phyloP scores from a whole-genome alignment of 129 eudicot genomes.

The Artemisia tridentata region DNA sequence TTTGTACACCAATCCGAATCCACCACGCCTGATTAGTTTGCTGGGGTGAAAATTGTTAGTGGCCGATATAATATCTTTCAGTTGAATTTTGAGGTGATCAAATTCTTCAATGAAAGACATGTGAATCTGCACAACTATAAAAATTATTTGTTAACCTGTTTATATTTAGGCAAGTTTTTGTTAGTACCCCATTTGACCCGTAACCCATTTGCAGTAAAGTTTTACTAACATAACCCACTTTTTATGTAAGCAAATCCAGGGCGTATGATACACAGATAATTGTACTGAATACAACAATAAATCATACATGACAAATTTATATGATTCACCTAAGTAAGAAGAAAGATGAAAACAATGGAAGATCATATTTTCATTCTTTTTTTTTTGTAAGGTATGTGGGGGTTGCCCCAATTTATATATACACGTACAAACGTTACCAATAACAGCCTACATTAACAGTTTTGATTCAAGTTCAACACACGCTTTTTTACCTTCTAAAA shows the following conservation, averaged over 20 bases:
- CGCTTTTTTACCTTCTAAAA: slow-evolving; percentile 22
- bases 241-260: no score
- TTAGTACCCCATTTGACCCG: no score
- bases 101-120: not conserved
- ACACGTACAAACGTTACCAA: slow-evolving; percentile 14
- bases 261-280: no score
- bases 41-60: not conserved
- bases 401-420: slow-evolving; percentile 31
- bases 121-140: not conserved
- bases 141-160: no score
- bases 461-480: slow-evolving; percentile 20
- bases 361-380: not conserved
- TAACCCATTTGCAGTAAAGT: no score
- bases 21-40: slow-evolving; percentile 8
- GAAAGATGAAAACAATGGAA: slow-evolving; percentile 18
- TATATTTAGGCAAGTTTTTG: no score
- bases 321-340: no score
- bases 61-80: slow-evolving; percentile 6
- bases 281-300: no score
- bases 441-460: slow-evolving; percentile 20
- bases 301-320: no score
- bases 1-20: slow-evolving; percentile 20
- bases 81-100: slow-evolving; percentile 9
- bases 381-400: slow-evolving; percentile 26
- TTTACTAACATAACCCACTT: no score